These are phyloP conservation scores for Tetracentron sinense DNA, from an alignment of 164 flowering plant species.

Conservation along the genomic window DNA sequence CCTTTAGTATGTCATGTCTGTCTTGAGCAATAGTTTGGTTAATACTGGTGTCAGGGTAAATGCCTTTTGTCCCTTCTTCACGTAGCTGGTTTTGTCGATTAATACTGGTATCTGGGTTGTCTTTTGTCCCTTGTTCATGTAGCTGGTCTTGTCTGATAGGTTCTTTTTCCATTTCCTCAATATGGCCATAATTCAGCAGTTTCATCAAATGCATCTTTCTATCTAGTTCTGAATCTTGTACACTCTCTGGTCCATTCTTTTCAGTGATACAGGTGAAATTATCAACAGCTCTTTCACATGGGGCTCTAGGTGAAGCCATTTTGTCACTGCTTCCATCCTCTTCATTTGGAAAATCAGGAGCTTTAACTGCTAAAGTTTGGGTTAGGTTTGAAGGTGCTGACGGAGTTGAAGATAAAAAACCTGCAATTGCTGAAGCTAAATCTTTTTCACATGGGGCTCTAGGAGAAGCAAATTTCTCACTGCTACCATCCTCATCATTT, in stretches of 20 bases:
- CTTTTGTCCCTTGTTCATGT: conserved; percentile 11
- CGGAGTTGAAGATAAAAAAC: conserved; percentile 44
- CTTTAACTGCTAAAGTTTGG: conserved; percentile 28
- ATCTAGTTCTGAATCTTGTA: conserved; percentile 4
- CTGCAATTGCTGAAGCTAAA: conserved; percentile 46
- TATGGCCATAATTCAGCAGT: conserved; percentile 6
- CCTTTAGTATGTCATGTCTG: neutral
- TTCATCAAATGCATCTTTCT: conserved; percentile 1
- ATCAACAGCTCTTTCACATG: conserved; percentile 8
- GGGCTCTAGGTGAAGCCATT: conserved; percentile 8
- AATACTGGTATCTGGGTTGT: too few relatives aligned
- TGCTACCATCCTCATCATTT: conserved; percentile 28
- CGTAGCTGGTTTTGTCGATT: too few relatives aligned
- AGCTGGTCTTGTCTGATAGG: neutral
- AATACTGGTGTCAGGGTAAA: neutral
- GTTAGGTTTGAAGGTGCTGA: conserved; percentile 16
- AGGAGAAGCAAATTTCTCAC: conserved; percentile 8
- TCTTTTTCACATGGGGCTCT: conserved; percentile 6
- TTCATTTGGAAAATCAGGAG: conserved; percentile 40
- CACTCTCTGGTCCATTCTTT: conserved; percentile 12
- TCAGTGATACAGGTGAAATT: neutral
- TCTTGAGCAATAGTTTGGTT: neutral
- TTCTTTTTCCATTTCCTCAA: conserved; percentile 7
- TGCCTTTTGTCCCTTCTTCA: neutral
- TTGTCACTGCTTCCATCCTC: conserved; percentile 18